Evolutionary conservation across 495 filamentous ascomycete genomes (phyloP).

Genomic region (Penicillium chermesinum): DNA sequence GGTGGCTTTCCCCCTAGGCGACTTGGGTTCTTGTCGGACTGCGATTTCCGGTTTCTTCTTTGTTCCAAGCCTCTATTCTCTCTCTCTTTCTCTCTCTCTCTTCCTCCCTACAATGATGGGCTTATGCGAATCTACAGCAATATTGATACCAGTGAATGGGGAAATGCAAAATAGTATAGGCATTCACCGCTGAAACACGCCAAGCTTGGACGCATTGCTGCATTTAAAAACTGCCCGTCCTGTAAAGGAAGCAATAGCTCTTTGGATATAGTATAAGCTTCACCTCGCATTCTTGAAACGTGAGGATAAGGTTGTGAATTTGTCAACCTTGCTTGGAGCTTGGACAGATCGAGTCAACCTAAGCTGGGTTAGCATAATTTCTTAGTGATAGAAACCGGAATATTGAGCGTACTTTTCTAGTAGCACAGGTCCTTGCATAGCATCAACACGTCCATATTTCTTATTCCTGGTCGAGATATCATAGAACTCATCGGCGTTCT

Average conservation of each 20-base stretch:
- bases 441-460: conserved; percentile 91
- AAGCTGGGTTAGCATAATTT: conserved; percentile 35
- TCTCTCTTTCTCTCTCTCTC: neutral
- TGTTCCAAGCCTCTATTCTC: no score
- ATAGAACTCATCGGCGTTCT: conserved; percentile 91
- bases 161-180: neutral
- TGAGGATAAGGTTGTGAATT: conserved; percentile 62
- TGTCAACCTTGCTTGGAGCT: conserved; percentile 52
- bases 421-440: conserved; percentile 74
- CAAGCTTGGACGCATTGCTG: neutral
- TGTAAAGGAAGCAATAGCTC: neutral
- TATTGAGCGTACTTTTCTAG: conserved; percentile 69
- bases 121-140: neutral
- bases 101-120: neutral
- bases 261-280: neutral
- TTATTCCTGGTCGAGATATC: conserved; percentile 79
- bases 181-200: neutral
- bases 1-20: neutral
- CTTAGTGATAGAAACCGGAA: neutral
- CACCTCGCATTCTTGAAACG: conserved; percentile 55
- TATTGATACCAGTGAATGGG: neutral
- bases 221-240: neutral
- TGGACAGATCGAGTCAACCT: conserved; percentile 62
- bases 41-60: neutral
- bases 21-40: neutral